These are phyloP conservation scores for Digitaria exilis DNA, from an alignment of 202 grass and related monocot genomes.

Conservation along the genomic window DNA sequence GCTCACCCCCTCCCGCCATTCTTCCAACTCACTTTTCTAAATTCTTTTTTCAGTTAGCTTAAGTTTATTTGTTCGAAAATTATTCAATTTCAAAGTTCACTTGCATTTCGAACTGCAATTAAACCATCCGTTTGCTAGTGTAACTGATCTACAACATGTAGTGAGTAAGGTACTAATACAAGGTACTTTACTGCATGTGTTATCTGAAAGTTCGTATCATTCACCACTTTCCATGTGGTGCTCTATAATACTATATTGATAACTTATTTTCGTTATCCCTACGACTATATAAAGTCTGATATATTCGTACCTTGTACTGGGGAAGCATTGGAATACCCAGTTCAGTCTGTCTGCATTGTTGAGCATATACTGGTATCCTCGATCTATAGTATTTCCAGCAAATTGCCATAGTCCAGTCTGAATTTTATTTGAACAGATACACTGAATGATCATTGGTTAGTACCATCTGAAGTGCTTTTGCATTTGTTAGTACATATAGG, in stretches of 20 bases:
- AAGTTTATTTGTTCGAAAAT: too few species aligned
- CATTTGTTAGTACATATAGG: conserved; percentile 1
- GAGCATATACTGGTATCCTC: not conserved
- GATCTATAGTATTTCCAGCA: not conserved
- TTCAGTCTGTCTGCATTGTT: not conserved
- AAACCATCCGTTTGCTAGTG: too few species aligned
- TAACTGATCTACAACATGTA: too few species aligned
- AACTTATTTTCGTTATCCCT: conserved; percentile 9
- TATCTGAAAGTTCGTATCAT: conserved; percentile 6
- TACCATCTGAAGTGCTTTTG: too few species aligned
- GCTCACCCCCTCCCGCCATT: too few species aligned
- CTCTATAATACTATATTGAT: conserved; percentile 1
- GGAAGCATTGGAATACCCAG: not conserved
- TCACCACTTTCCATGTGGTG: conserved; percentile 16
- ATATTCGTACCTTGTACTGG: not conserved
- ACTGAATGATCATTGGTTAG: not conserved
- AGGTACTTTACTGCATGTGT: conserved; percentile 19
- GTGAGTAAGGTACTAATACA: too few species aligned
- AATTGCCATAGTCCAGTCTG: not conserved
- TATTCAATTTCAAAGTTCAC: too few species aligned
- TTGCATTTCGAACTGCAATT: too few species aligned
- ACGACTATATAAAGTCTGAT: not conserved
- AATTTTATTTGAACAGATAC: not conserved
- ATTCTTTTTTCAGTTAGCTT: too few species aligned
- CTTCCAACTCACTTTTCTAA: too few species aligned